A percentile compares a stretch with the other conserved stretches of the same genome.
These are phyloP conservation scores for Diutina scorzettiae DNA, from an alignment of 1,139 yeast genomes.

Conservation along the genomic window DNA sequence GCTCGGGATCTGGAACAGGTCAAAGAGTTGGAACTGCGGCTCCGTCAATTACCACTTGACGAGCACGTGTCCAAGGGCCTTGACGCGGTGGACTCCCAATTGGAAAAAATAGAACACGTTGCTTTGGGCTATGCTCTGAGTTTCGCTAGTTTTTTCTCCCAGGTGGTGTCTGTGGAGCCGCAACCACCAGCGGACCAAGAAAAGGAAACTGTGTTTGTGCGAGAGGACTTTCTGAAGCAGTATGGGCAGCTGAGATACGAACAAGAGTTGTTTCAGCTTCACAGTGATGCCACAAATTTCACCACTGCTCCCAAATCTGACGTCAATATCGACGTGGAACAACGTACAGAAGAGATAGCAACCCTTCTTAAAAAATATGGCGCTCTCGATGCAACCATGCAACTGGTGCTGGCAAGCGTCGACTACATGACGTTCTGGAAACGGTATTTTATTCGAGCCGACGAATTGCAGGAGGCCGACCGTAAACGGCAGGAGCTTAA, in stretches of 20 bases:
- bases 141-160: slow-evolving; percentile 47
- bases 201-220: slow-evolving; percentile 15
- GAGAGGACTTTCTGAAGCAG: slow-evolving; percentile 13
- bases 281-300: slow-evolving; percentile 16
- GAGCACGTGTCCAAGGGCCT: slow-evolving; percentile 41
- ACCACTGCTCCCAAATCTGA: slow-evolving; percentile 11
- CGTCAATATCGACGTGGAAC: slow-evolving; percentile 33
- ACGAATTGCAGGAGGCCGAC: slow-evolving; percentile 50
- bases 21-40: slow-evolving; percentile 12
- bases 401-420: slow-evolving; percentile 56
- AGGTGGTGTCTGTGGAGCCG: slow-evolving; percentile 33
- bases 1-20: slow-evolving; percentile 10
- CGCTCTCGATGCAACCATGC: slow-evolving; percentile 46
- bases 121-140: slow-evolving; percentile 50
- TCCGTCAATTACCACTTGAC: slow-evolving; percentile 7
- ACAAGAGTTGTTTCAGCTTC: slow-evolving; percentile 28
- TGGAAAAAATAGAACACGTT: slow-evolving; percentile 53
- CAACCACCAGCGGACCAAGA: slow-evolving; percentile 8
- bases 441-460: slow-evolving; percentile 49
- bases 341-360: slow-evolving; percentile 42
- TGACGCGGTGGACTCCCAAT: slow-evolving; percentile 53
- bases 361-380: slow-evolving; percentile 36
- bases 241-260: slow-evolving; percentile 33
- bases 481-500: slow-evolving; percentile 48
- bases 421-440: slow-evolving; percentile 63